A percentile compares a stretch with the other conserved stretches of the same genome.
phyloP scores from a whole-genome alignment of 345 rosid species.

The Rubroshorea leprosula region DNA sequence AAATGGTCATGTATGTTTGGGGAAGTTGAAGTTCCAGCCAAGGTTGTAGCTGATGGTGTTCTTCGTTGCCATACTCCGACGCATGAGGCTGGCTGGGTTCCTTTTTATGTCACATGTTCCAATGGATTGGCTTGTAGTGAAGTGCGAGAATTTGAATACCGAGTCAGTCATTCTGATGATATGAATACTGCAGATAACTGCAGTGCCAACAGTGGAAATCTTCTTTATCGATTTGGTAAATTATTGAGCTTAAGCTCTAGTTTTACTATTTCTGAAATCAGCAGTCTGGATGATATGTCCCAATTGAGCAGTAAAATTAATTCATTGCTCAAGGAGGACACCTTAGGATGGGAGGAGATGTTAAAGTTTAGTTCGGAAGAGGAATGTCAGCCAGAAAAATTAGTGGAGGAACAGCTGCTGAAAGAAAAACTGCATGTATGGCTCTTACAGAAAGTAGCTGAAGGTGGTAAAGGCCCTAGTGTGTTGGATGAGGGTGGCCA shows the following conservation, averaged over 20 bases:
- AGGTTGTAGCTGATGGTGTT: slow-evolving; percentile 71
- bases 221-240: slow-evolving; percentile 54
- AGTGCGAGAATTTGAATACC: slow-evolving; percentile 88
- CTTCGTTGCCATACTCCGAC: slow-evolving; percentile 63
- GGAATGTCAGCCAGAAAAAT: slow-evolving; percentile 34
- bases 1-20: slow-evolving; percentile 98
- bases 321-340: slow-evolving; percentile 60
- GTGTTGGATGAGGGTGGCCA: slow-evolving; percentile 82
- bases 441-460: slow-evolving; percentile 71
- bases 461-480: slow-evolving; percentile 85
- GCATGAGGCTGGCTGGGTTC: slow-evolving; percentile 73
- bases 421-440: slow-evolving; percentile 37
- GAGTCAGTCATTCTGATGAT: slow-evolving; percentile 28
- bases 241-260: slow-evolving; percentile 39
- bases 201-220: slow-evolving; percentile 29
- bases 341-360: slow-evolving; percentile 55
- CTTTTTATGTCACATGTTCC: slow-evolving; percentile 87
- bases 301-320: slow-evolving; percentile 53
- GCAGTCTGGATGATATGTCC: slow-evolving; percentile 27
- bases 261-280: slow-evolving; percentile 23
- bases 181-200: slow-evolving; percentile 23
- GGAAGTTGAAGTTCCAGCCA: slow-evolving; percentile 91
- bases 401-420: slow-evolving; percentile 44
- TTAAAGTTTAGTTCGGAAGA: slow-evolving; percentile 26
- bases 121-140: slow-evolving; percentile 95